Evolutionary conservation across 208 protist genomes (phyloP), one percentile per base, ranked within the genome.

Genomic region (Strigomonas galati): DNA sequence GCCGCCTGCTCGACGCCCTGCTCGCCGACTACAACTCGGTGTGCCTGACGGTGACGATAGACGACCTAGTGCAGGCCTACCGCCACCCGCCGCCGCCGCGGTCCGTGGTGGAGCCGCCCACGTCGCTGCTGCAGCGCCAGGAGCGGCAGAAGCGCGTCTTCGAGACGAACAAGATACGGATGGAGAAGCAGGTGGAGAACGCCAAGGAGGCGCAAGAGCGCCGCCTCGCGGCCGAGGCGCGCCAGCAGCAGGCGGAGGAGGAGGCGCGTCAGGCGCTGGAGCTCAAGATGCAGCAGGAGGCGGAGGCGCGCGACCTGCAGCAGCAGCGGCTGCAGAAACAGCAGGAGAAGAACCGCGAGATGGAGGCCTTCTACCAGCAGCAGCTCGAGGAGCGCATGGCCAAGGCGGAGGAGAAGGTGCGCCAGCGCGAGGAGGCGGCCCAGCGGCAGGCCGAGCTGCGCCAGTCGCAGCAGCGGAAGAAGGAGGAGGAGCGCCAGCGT

Each of bases 91-190:
- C 59, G 23, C 56, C 59, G n/a, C 69, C 67, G 0, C 48, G 57
- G 48, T 19, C 51, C 54, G 26, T 65, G 24, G 7, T 55, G 40
- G 49, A 65, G 21, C 65, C 56, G 32, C 76, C 80, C 17, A 84
- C 84, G 19, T 62, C 76, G 19, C 76, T 92, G 58, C 56, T 66
- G 23, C 74, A 81, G 65, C 78, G 72, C 0, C 77, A 76, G 46
- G 78, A 91, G 59, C 73, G 79, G 31, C 80, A 84, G 79, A 65
- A 68, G 46, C 69, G 71, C 5, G 62, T 84, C 6, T 82, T 92
- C 52, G 84, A 81, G 26, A 78, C 43, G 14, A 85, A 76, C 64
- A 77, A 79, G 60, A 40, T 76, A 9, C 76, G 78, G 35, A 65
- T 90, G 72, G 74, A 84, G 37, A 72, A 72, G 49, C 78, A 89